These are phyloP conservation scores for Solanum chacoense DNA, from an alignment of 305 asterid species.

Conservation along the genomic window DNA sequence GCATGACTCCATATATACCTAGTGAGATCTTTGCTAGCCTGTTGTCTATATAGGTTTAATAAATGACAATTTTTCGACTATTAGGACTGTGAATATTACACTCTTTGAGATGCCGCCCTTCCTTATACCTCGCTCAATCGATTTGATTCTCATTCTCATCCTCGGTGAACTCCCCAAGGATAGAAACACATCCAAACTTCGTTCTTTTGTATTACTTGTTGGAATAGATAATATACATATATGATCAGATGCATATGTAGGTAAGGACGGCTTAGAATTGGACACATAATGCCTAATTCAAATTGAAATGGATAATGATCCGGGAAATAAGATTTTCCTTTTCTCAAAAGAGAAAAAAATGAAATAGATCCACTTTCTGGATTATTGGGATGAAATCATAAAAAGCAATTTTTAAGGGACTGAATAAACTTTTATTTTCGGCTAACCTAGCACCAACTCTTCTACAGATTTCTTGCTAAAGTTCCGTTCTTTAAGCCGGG, in stretches of 20 bases:
- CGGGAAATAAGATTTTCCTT: too few relatives aligned
- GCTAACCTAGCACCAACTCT: neutral
- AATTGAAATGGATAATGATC: neutral
- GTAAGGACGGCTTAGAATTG: neutral
- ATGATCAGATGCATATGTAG: neutral
- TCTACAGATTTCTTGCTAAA: neutral
- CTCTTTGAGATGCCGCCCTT: neutral
- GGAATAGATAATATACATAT: neutral
- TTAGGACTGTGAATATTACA: neutral
- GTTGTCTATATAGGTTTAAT: neutral
- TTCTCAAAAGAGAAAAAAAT: neutral
- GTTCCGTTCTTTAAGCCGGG: neutral
- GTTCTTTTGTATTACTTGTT: neutral
- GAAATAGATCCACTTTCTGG: neutral
- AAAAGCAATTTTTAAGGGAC: too few relatives aligned
- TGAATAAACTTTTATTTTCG: neutral
- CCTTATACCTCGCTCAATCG: neutral
- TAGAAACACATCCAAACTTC: neutral
- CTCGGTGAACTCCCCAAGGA: neutral
- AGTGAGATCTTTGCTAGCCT: neutral
- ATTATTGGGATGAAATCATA: neutral
- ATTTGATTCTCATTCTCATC: neutral
- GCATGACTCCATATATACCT: neutral
- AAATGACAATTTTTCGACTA: neutral
- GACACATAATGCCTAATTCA: too few relatives aligned